A percentile compares a stretch with the other conserved stretches of the same genome.
These are phyloP conservation scores for Dictyostelium intermedium DNA, from an alignment of 78 protist species.

Conservation along the genomic window DNA sequence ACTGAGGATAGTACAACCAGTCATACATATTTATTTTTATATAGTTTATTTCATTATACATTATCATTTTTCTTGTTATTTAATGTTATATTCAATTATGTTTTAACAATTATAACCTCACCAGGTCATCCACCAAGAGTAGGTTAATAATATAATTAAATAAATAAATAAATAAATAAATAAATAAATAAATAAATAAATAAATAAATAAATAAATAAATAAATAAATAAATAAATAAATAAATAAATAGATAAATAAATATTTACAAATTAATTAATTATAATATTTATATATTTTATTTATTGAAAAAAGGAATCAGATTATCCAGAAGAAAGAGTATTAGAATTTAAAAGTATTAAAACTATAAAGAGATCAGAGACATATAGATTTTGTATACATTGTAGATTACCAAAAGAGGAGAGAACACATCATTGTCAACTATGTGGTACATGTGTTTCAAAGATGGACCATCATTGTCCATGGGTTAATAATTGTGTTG, in stretches of 20 bases:
- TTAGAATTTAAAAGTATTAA: conserved; percentile 3
- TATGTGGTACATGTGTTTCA: conserved; percentile 80
- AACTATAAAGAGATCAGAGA: conserved; percentile 30
- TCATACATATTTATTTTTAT: background rate
- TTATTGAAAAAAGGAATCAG: background rate
- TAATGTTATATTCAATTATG: conserved; percentile 61
- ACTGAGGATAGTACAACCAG: background rate
- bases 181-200: background rate
- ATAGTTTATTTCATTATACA: conserved; percentile 21
- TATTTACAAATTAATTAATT: too few relatives aligned
- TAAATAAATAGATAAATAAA: background rate
- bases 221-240: background rate
- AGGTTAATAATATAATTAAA: too few relatives aligned
- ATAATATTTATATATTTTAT: too few relatives aligned
- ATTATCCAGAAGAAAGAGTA: conserved; percentile 16
- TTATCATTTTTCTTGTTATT: conserved; percentile 32
- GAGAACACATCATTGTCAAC: conserved; percentile 90
- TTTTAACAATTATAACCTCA: conserved; percentile 26
- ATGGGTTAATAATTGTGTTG: conserved; percentile 85
- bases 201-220: background rate
- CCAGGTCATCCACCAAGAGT: conserved; percentile 64
- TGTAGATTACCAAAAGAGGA: conserved; percentile 72
- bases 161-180: background rate
- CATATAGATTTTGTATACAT: conserved; percentile 46
- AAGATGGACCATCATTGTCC: conserved; percentile 89